These are phyloP conservation scores for Ceratobasidium sp. DNA, from an alignment of 1,284 basidiomycete species.

Conservation along the genomic window DNA sequence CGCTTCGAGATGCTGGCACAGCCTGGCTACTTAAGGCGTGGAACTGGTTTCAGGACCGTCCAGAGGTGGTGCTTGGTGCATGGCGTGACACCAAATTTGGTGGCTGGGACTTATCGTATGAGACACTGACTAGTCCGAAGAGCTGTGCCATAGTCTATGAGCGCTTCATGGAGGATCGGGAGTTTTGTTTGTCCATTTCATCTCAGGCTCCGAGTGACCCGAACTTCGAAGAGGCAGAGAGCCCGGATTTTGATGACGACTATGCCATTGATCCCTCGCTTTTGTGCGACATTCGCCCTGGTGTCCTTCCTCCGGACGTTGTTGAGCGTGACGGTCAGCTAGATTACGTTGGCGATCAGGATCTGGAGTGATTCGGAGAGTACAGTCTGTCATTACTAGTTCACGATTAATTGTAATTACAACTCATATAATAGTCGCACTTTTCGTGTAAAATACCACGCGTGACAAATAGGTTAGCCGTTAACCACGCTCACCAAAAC, in stretches of 20 bases:
- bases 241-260: conserved; percentile 16
- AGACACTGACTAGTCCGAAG: neutral
- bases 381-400: neutral
- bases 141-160: neutral
- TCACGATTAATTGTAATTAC: neutral
- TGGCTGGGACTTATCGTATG: neutral
- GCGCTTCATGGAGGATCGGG: neutral
- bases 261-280: neutral
- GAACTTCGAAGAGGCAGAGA: neutral
- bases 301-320: neutral
- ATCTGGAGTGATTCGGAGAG: neutral
- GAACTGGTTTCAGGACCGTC: conserved; percentile 2
- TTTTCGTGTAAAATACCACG: too few species aligned
- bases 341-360: conserved; percentile 3
- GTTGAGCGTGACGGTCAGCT: neutral
- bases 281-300: neutral
- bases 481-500: too few species aligned
- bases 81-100: conserved; percentile 10
- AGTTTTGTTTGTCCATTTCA: neutral
- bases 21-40: conserved; percentile 10
- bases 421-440: neutral
- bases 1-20: neutral
- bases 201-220: neutral
- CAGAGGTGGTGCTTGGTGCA: conserved; percentile 4
- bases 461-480: too few species aligned